Conservation (phyloP, 345 rosid species). For the Melaleuca alternifolia region DNA sequence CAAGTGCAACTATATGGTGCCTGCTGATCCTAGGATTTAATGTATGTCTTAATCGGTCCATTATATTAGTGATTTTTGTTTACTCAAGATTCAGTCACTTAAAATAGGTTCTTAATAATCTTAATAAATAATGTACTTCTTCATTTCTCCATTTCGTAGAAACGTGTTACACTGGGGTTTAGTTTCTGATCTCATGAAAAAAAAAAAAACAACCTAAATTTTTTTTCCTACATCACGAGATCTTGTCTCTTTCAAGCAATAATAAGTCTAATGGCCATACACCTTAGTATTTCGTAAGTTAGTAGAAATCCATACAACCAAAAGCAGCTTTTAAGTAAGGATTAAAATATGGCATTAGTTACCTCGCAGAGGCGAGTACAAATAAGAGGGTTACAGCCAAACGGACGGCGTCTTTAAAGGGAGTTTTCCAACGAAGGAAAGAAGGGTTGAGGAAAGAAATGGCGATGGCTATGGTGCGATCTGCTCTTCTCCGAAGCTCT, state of each 20-base stretch:
- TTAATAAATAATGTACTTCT: background rate
- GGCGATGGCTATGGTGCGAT: conserved; percentile 75
- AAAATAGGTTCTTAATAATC: background rate
- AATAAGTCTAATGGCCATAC: background rate
- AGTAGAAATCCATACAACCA: no score
- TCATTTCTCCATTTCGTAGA: background rate
- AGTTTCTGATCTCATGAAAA: background rate
- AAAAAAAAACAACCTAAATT: background rate
- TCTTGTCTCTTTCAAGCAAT: background rate
- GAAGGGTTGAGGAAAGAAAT: conserved; percentile 1
- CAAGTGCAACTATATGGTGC: no score
- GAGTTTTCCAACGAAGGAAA: background rate
- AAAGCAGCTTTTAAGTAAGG: no score
- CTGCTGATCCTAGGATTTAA: background rate
- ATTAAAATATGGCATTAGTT: no score
- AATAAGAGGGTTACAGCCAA: background rate
- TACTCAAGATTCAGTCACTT: background rate
- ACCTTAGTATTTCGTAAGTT: background rate
- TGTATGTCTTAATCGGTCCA: background rate
- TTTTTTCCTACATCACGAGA: background rate
- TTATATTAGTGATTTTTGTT: background rate
- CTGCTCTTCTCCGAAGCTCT: conserved; percentile 50
- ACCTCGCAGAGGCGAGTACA: background rate
- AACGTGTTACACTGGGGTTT: background rate
- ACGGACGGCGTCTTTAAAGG: background rate